phyloP scores from a whole-genome alignment of 805 yeast species.

The Cyberlindnera amylophila region DNA sequence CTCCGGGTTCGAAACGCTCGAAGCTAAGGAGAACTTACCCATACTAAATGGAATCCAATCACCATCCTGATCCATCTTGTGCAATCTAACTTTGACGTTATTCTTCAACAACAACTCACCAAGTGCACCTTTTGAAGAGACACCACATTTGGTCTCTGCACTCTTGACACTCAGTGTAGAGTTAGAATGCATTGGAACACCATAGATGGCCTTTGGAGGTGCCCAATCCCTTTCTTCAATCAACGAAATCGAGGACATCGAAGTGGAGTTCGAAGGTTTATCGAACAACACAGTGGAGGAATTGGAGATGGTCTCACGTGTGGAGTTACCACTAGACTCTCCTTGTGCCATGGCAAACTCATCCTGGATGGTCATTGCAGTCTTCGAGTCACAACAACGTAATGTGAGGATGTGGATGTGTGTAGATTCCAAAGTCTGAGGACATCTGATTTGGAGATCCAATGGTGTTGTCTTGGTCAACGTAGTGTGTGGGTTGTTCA shows the following conservation, averaged over 20 bases:
- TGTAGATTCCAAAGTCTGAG: constrained; percentile 12
- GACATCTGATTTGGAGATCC: constrained; percentile 17
- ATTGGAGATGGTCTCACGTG: constrained; percentile 12
- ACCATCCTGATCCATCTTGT: constrained; percentile 20
- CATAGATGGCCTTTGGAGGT: constrained; percentile 13
- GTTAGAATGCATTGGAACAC: constrained; percentile 13
- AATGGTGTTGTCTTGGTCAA: constrained; percentile 15
- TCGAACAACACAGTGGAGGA: constrained; percentile 17
- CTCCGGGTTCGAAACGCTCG: constrained; percentile 21
- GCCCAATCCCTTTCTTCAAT: constrained; percentile 6
- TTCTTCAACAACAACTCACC: constrained; percentile 20
- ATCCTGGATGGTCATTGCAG: constrained; percentile 11
- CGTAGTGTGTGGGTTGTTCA: constrained; percentile 12
- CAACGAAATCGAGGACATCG: constrained; percentile 22
- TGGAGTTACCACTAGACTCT: constrained; percentile 1
- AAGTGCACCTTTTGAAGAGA: neutral
- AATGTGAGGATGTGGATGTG: constrained; percentile 20
- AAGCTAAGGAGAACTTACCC: constrained; percentile 20
- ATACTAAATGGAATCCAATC: constrained; percentile 28
- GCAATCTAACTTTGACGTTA: constrained; percentile 23
- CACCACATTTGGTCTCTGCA: neutral
- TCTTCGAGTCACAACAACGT: constrained; percentile 20
- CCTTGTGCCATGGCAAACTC: constrained; percentile 11
- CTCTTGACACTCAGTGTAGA: constrained; percentile 13
- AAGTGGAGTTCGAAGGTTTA: constrained; percentile 24